Base-by-base conservation (phyloP, 176 grass and related monocot species). In the Oropetium thomaeum region DNA sequence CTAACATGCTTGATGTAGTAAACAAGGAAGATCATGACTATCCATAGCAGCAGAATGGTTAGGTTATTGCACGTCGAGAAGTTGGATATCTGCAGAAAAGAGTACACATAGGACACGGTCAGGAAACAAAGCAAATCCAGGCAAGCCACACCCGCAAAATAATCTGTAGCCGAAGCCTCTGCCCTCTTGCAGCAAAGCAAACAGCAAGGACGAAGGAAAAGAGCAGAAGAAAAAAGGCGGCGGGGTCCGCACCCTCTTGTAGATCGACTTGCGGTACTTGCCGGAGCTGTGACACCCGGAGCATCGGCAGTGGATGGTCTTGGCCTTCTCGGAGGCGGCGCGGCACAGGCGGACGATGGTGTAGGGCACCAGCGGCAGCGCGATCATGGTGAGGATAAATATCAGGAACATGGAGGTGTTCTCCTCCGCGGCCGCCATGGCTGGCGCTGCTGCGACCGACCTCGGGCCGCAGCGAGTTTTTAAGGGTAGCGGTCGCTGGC, bases 341-440 rank as follows among this genome's bases (percentile, higher is more conserved):
- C 70, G 89, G 42, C 77, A 90, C 15, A 99, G 69, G 49, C 89
- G 87, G 23, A 80, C 32, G 62, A 99, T 87, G 25, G 96, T 99
- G 58, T 99, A 99, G 13, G 96, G 96, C 79, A 95, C 87, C 10
- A 99, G 79, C 27, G 96, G 96, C 63, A 99, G 87, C 38, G 96
- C 96, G 73, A 99, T 87, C 84, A 99, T 99, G 58, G 96, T 99
- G 13, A 99, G 83, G 77, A 99, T 95, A 44, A 99, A 99, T 32
- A 99, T 99, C 8, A 88, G 79, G 76, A 99, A 99, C 53, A 99
- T 85, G 33, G 96, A 99, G 62, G 52, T 99, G 58, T 90, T 99
- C 73, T 99, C 96, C 70, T 99, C 96, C 42, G 96, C 81, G 39
- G 92, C 83, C 25, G 89, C 91, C 96, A 99, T 99, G 43, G 71